Conservation (phyloP, 495 filamentous ascomycete species). For the Podospora tetraspora region DNA sequence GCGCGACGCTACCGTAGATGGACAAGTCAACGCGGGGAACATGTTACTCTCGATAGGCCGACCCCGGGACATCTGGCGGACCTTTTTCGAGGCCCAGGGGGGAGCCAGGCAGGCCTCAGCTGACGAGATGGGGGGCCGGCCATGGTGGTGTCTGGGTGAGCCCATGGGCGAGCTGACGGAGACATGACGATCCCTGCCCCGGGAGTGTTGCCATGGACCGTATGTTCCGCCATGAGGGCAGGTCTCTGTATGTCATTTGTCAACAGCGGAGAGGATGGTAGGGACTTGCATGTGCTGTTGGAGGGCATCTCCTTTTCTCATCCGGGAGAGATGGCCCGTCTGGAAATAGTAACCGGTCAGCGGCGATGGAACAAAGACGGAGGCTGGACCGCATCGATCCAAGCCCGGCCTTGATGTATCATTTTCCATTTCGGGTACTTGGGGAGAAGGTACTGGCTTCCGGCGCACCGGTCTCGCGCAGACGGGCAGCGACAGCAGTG, state of each 20-base stretch:
- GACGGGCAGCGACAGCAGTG: background rate
- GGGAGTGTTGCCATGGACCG: background rate
- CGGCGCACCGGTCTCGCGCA: background rate
- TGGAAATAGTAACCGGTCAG: background rate
- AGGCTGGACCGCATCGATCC: background rate
- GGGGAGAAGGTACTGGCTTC: background rate
- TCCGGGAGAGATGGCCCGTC: background rate
- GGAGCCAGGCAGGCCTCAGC: too few species aligned
- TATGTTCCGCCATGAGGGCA: too few species aligned
- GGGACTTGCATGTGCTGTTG: background rate
- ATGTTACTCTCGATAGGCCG: too few species aligned
- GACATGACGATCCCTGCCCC: background rate
- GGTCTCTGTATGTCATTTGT: background rate
- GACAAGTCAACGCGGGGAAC: too few species aligned
- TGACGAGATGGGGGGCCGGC: too few species aligned
- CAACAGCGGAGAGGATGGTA: background rate
- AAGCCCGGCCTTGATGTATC: background rate
- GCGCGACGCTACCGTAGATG: too few species aligned
- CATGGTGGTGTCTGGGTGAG: background rate
- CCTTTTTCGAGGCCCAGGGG: background rate
- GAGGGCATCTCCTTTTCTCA: background rate
- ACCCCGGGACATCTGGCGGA: background rate
- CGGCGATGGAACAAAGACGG: background rate
- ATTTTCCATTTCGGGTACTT: background rate
- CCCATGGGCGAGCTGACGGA: too few species aligned